Conservation (phyloP, 2,329 filamentous ascomycete species). For the Aspergillus ruber region DNA sequence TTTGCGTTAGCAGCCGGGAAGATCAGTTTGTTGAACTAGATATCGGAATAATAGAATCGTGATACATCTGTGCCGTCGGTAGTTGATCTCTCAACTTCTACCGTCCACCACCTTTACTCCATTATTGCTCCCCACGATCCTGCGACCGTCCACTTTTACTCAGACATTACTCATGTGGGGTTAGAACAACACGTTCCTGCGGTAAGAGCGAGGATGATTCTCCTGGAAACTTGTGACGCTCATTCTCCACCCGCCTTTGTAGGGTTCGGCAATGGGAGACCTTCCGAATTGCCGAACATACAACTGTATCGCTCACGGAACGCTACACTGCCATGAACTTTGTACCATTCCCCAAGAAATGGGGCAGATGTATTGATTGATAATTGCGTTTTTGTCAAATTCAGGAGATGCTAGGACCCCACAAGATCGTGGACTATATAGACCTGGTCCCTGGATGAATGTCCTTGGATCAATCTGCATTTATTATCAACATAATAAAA, state of each 20-base stretch:
- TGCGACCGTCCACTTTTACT: constrained; percentile 18
- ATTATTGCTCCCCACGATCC: not conserved
- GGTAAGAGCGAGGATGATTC: not conserved
- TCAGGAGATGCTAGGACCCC: not conserved
- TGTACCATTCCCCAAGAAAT: not conserved
- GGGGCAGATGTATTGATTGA: not conserved
- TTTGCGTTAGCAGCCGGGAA: constrained; percentile 33
- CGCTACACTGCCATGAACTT: not conserved
- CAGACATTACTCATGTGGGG: constrained; percentile 30
- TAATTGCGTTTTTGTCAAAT: not conserved
- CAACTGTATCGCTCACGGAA: not conserved
- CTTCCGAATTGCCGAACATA: constrained; percentile 15
- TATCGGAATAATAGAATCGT: not conserved
- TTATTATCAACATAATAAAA: not conserved
- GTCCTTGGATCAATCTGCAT: not conserved
- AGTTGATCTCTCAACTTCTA: too few relatives aligned
- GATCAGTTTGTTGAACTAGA: constrained; percentile 38
- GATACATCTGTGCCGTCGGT: too few relatives aligned
- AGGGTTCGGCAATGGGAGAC: constrained; percentile 17
- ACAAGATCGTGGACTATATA: not conserved
- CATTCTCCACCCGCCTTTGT: constrained; percentile 5
- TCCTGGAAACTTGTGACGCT: not conserved
- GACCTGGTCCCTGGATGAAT: not conserved
- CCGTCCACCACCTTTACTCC: too few relatives aligned
- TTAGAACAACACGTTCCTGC: constrained; percentile 1